Base-by-base conservation (phyloP, 352 stramenopile genomes). In the Globisporangium barbulae region DNA sequence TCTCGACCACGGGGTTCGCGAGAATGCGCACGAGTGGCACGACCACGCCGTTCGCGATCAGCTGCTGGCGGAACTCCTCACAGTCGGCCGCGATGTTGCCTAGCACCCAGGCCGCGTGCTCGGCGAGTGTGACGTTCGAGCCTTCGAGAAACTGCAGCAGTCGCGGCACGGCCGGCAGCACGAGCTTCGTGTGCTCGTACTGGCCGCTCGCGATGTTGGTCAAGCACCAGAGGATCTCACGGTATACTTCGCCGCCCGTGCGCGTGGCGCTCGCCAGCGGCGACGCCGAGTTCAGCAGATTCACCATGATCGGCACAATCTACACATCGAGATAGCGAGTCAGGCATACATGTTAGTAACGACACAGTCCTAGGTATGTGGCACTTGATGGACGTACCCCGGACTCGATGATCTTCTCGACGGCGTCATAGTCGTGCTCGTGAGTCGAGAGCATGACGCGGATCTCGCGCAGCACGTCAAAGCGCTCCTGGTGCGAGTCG, bases 1-100 rank as follows among this genome's bases (percentile, higher is more conserved):
- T 63, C 44, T 76, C 74, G 3, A 56, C 60, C 12, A 67, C 62
- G 21, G 62, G 65, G 17, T 61, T 67, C 3, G 41, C 33, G n/a
- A 90, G 72, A 44, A 79, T 69, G 66, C 81, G 75, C 42, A 76
- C 67, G 8, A 92, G 73, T 15, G 81, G 78, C 15, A 68, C 37
- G 30, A 92, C 73, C 1, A 79, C 75, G 53, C 83, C 83, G 55
- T 77, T 81, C 22, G 74, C 73, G 54, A 91, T 90, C 19, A 96
- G 76, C 39, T 89, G 70, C 61, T 93, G 82, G n/a, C 87, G 81
- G 50, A 93, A 92, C 66, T 92, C 81, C 37, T 94, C 81, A 37
- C 85, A 91, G 69, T 96, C 87, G 28, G 83, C 87, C 1, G 85
- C 87, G 61, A 96, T 94, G 67, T 96, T 96, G 33, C 87, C 87